phyloP scores from a whole-genome alignment of 352 stramenopile genomes.

The Thraustochytrium sp. region DNA sequence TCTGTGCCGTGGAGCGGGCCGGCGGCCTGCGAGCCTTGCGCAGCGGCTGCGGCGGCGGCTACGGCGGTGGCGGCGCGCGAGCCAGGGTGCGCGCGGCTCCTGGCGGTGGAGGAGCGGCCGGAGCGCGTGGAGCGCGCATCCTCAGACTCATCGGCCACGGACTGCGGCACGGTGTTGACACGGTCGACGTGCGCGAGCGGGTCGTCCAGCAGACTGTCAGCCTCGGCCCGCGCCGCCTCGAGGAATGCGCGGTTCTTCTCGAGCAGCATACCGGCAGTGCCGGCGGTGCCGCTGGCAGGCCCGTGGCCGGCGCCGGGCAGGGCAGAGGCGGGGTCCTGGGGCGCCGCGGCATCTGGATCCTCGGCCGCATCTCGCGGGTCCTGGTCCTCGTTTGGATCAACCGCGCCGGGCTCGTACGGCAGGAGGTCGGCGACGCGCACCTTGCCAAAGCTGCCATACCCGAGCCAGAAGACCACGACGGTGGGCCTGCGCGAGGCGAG shows the following conservation, averaged over 20 bases:
- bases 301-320: background rate
- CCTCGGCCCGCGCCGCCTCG: background rate
- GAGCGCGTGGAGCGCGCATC: background rate
- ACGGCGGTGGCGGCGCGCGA: background rate
- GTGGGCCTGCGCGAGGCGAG: background rate
- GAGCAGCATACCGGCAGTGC: background rate
- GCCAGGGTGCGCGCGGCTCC: background rate
- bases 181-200: background rate
- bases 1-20: background rate
- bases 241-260: constrained; percentile 22
- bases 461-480: constrained; percentile 29
- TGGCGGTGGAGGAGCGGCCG: background rate
- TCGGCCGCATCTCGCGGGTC: background rate
- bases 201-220: background rate
- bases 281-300: background rate
- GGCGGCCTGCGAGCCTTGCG: background rate
- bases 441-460: background rate
- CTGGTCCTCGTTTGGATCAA: background rate
- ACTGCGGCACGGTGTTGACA: background rate
- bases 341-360: background rate
- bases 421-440: background rate
- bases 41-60: background rate
- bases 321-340: background rate
- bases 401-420: background rate
- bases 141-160: background rate